Evolutionary conservation across 83 land plant species (phyloP), one percentile per base, ranked within the genome.

Genomic region (Thuja plicata): DNA sequence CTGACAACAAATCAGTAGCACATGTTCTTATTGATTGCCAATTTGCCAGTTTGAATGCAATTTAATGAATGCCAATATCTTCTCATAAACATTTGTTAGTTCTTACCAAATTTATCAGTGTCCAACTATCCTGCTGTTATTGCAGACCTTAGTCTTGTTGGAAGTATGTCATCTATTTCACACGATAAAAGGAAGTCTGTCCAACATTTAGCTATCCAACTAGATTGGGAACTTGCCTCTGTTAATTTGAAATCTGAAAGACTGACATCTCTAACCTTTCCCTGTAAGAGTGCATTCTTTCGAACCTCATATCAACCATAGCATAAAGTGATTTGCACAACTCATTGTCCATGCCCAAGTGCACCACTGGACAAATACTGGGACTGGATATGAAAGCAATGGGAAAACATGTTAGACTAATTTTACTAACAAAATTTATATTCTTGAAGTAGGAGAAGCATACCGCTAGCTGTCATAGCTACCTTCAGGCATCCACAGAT

Each of bases 161-260:
- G 92, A 79, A 98, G 94, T 41, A 89, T 91, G 11, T 94, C 96
- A 88, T 97, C 99, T 98, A 98, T 88, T 96, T 96, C 70, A 98
- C 99, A 90, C 99, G 91, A 78, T 96, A 98, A 87, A 97, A 98
- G 48, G 99, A 96, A 84, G 97, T 89, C 86, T 98, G 96, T 19
- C 94, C 92, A 45, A 97, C 94, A 89, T 98, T 98, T 45, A 95
- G 52, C 85, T 32, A 98, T 88, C 98, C 99, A 96, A 66, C 79
- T 76, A 43, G 74, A 30, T 78, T 81, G 50, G 11, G 80, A 30
- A 57, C 88, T 88, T 19, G 3, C 16, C 24, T 21, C 48, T 4
- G 8, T 86, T 52, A 30, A 7, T 30, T 1, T 34, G 3, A 86
- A 15, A 10, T 19, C 87, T 60, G 48, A 38, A 7, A 86, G 76